Base-by-base conservation (phyloP, 2,329 filamentous ascomycete genomes). In the Blastomyces parvus region DNA sequence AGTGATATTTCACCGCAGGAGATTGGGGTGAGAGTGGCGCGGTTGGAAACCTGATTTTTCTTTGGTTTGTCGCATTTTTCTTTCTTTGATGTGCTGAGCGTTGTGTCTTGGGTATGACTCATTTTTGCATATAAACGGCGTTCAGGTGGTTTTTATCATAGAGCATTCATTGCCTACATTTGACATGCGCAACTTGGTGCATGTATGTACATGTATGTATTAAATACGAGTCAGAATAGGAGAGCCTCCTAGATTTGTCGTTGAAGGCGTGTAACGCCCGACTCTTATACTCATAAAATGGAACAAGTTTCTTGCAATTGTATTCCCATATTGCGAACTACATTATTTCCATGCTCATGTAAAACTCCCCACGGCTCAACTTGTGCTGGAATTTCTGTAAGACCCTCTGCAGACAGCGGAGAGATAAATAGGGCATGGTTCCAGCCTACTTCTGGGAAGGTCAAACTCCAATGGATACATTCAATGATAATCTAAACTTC, bases 1-100 rank as follows among this genome's bases (percentile, higher is more conserved):
- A 69, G 68, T 40, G 70, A 74, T 60, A 70, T 76, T 53, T 74
- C 72, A 22, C 68, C 71, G 22, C 74, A 71, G 62, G 73, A 77
- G 6, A 74, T 77, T 40, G 70, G 67, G n/a, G 63, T 69, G 13
- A 76, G 70, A 65, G 73, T 73, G 42, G 64, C 44, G 7, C 61
- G 65, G 14, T 52, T 66, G 22, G 64, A 64, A 52, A 36, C 25
- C 25, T 62, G 61, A 53, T 56, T 30, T 55, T n/a, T 36, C n/a
- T 60, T 33, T 3, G 6, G 33, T 61, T 38, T 38, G 2, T 38
- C 27, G 27, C 4, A 30, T 30, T 14, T 42, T 22, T 30, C 6
- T 48, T 57, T 61, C 30, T 38, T 25, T 25, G 55, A 36, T 36
- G 42, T 42, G 17, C 42, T 58, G 40, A n/a, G 55, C 19, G 36